phyloP scores from a whole-genome alignment of 768 basidiomycete species.

The Russula vinacea region DNA sequence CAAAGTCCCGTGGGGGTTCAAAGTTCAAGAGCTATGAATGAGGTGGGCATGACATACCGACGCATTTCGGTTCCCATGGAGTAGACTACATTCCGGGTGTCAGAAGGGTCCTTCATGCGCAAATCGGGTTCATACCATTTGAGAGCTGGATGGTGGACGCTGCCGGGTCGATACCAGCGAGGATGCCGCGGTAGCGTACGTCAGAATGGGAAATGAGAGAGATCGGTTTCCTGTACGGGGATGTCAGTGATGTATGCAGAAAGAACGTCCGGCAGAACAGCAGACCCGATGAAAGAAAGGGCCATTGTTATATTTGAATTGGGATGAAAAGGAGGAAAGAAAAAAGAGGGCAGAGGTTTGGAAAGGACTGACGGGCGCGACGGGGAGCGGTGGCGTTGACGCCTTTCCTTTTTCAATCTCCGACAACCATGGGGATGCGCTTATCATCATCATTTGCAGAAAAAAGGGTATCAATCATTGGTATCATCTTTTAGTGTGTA shows the following conservation, averaged over 20 bases:
- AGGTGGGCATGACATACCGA: conserved; percentile 48
- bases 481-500: conserved; percentile 25
- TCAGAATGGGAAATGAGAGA: conserved; percentile 89
- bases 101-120: neutral
- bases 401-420: conserved; percentile 13
- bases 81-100: conserved; percentile 46
- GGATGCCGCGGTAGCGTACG: conserved; percentile 84
- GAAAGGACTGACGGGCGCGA: neutral
- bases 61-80: conserved; percentile 88
- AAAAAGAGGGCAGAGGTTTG: neutral
- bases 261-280: neutral
- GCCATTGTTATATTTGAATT: conserved; percentile 26
- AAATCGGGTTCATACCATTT: conserved; percentile 55
- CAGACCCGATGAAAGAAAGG: conserved; percentile 31
- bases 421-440: conserved; percentile 4
- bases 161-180: conserved; percentile 81
- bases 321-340: neutral
- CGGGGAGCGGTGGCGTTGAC: neutral
- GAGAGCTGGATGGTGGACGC: conserved; percentile 86
- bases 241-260: conserved; percentile 15
- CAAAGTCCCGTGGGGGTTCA: conserved; percentile 40
- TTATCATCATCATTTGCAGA: neutral
- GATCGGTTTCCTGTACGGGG: conserved; percentile 67
- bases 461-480: conserved; percentile 25
- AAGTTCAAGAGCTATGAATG: too few relatives aligned